Conservation (phyloP, 2,329 filamentous ascomycete genomes). For the Cladosporium sp. region DNA sequence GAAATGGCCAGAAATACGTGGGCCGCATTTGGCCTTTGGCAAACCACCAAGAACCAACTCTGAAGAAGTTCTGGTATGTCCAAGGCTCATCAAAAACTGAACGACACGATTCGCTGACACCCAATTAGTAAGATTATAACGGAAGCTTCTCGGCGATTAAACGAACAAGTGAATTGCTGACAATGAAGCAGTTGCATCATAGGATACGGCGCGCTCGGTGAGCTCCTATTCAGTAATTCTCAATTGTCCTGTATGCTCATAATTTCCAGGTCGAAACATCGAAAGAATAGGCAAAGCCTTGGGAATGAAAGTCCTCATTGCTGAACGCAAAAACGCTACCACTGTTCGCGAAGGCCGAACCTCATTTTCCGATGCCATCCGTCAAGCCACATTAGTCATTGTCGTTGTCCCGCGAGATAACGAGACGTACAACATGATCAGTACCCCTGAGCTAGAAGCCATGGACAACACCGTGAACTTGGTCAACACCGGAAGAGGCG, state of each 20-base stretch:
- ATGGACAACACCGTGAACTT: conserved; percentile 44
- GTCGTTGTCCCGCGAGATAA: conserved; percentile 26
- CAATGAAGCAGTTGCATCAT: conserved; percentile 31
- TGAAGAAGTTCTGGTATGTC: conserved; percentile 44
- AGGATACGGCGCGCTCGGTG: conserved; percentile 47
- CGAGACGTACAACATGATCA: conserved; percentile 23
- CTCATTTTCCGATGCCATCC: conserved; percentile 35
- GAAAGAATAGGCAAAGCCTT: conserved; percentile 41
- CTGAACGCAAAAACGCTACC: conserved; percentile 40
- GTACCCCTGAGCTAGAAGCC: conserved; percentile 35
- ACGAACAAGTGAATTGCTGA: not conserved
- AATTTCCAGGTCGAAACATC: conserved; percentile 37
- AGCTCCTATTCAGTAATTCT: not conserved
- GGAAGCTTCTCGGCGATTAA: too few relatives aligned
- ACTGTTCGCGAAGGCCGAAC: conserved; percentile 27
- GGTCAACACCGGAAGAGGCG: conserved; percentile 46
- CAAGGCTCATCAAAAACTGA: not conserved
- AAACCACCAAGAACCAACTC: conserved; percentile 41
- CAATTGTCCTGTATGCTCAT: not conserved
- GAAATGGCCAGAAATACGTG: conserved; percentile 39
- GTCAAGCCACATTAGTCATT: conserved; percentile 35
- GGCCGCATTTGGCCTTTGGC: conserved; percentile 32
- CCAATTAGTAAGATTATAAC: conserved; percentile 4
- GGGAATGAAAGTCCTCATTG: conserved; percentile 47
- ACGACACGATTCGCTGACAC: not conserved